Percentiles rank a stretch among this genome's conserved stretches.
Conservation (phyloP, 108 stramenopile species). For the Cyclotella baltica region DNA sequence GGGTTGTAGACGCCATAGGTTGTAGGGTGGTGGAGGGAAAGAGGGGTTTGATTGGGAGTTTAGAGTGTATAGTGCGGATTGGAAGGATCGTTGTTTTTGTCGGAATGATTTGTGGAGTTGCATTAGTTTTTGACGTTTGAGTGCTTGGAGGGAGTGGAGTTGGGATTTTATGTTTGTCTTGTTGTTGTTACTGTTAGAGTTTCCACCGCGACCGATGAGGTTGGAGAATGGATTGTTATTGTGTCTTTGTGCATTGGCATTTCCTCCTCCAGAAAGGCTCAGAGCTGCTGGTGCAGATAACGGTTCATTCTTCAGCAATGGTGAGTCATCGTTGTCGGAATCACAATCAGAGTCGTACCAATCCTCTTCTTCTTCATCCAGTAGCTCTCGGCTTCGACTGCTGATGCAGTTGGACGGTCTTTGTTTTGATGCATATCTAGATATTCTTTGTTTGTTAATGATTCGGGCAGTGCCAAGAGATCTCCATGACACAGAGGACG, state of each 20-base stretch:
- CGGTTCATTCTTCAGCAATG: background rate
- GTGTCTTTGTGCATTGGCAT: background rate
- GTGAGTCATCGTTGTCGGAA: background rate
- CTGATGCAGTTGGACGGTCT: background rate
- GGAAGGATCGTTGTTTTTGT: slow-evolving; percentile 29
- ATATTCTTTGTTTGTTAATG: background rate
- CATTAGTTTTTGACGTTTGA: slow-evolving; percentile 31
- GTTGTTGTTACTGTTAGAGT: background rate
- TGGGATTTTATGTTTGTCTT: slow-evolving; percentile 5
- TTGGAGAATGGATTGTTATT: background rate
- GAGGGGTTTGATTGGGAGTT: slow-evolving; percentile 11
- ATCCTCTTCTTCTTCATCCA: background rate
- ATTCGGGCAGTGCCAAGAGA: background rate
- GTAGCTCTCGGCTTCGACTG: background rate
- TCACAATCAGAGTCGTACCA: background rate
- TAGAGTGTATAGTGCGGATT: slow-evolving; percentile 33
- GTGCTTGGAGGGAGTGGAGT: slow-evolving; percentile 5
- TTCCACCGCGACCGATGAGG: background rate
- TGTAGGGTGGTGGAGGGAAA: slow-evolving; percentile 48
- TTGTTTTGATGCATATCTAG: background rate
- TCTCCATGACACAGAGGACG: background rate
- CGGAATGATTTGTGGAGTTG: slow-evolving; percentile 36
- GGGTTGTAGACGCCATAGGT: slow-evolving; percentile 33
- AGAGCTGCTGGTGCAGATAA: background rate
- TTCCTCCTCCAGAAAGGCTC: background rate